Percentiles rank a stretch among this genome's conserved stretches.
Evolutionary conservation across 202 grass and related monocot species (phyloP).

Genomic region (Elaeis oleifera): DNA sequence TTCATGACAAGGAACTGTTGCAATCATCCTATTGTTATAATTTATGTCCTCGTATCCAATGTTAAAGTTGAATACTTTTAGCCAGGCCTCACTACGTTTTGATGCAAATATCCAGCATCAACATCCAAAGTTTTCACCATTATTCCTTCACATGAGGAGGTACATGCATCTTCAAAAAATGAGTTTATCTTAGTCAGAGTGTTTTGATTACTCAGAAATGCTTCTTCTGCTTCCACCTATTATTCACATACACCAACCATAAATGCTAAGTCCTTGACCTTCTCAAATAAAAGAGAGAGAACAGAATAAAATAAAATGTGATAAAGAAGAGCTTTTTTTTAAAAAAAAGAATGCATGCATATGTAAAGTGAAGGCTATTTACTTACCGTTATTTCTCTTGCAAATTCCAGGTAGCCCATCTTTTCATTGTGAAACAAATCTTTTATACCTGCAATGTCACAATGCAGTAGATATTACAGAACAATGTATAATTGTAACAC

Average conservation of each 20-base stretch:
- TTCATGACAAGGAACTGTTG: background rate
- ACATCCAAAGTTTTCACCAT: slow-evolving; percentile 92
- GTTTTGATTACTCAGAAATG: slow-evolving; percentile 40
- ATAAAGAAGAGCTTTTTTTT: background rate
- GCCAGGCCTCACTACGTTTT: slow-evolving; percentile 76
- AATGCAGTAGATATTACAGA: slow-evolving; percentile 7
- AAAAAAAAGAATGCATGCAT: no score
- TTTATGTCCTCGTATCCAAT: background rate
- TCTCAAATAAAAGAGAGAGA: slow-evolving; percentile 15
- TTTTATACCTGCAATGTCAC: slow-evolving; percentile 47
- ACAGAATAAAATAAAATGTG: background rate
- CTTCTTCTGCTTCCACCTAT: slow-evolving; percentile 69
- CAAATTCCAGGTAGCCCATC: slow-evolving; percentile 68
- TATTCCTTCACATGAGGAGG: slow-evolving; percentile 90
- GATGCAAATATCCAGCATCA: slow-evolving; percentile 84
- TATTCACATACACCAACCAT: slow-evolving; percentile 11
- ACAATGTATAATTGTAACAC: no score
- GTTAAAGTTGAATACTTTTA: slow-evolving; percentile 40
- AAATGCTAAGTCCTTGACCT: background rate
- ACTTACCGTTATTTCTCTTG: slow-evolving; percentile 66
- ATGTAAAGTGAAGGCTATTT: slow-evolving; percentile 7
- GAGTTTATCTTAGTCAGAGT: slow-evolving; percentile 55
- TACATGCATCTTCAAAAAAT: slow-evolving; percentile 69
- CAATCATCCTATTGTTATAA: no score
- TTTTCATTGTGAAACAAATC: slow-evolving; percentile 52